These are phyloP conservation scores for Heliosperma pusillum DNA, from an alignment of 148 eudicot species.

Conservation along the genomic window DNA sequence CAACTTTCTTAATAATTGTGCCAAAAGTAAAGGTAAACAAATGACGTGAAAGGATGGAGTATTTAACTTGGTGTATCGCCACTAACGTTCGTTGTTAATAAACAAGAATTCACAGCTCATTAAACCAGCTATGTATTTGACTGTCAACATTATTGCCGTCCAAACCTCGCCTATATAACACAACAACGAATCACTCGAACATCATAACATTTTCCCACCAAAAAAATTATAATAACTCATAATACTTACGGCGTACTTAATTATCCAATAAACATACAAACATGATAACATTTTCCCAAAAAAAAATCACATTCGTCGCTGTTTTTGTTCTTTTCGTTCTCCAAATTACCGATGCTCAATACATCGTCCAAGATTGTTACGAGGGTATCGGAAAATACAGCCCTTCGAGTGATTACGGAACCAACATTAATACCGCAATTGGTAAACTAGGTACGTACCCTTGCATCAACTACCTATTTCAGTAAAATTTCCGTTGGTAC, in stretches of 20 bases:
- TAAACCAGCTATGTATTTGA: background rate
- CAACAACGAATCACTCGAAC: background rate
- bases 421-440: conserved; percentile 6
- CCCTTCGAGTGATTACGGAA: conserved; percentile 4
- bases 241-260: background rate
- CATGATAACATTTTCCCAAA: too few species aligned
- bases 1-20: too few species aligned
- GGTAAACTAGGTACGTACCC: background rate
- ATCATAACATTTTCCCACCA: background rate
- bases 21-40: too few species aligned
- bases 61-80: background rate
- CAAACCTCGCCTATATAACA: background rate
- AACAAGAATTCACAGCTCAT: background rate
- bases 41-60: too few species aligned
- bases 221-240: too few species aligned
- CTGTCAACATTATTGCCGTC: background rate
- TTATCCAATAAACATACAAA: background rate
- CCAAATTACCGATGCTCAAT: background rate
- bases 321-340: background rate
- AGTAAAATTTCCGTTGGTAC: background rate
- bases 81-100: background rate
- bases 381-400: background rate
- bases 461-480: conserved; percentile 18
- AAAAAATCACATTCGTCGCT: background rate
- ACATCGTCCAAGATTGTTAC: background rate